Conservation (phyloP, 257 asterid species). For the Solanum arcanum region DNA sequence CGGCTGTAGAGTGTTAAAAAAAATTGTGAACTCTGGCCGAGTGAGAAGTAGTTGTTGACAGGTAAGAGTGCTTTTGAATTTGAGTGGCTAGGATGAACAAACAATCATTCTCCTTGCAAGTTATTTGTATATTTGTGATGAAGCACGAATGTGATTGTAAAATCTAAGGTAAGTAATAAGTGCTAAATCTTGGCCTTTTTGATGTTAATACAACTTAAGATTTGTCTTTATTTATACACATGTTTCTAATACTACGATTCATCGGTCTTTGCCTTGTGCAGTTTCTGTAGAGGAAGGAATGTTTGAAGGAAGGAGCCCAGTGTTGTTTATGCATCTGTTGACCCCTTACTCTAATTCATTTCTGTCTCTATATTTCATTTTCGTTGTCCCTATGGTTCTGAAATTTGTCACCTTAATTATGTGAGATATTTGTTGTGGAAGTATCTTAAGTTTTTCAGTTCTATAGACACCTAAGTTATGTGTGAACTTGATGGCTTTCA, state of each 20-base stretch:
- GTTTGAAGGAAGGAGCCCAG: neutral
- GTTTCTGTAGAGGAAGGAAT: neutral
- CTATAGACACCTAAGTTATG: neutral
- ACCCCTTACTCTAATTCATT: neutral
- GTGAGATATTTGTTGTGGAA: neutral
- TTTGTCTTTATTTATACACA: neutral
- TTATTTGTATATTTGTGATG: neutral
- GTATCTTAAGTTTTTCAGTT: neutral
- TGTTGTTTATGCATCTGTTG: neutral
- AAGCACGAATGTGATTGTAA: neutral
- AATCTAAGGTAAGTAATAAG: neutral
- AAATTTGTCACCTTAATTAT: neutral
- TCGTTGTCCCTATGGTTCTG: neutral
- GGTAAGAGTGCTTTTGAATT: neutral
- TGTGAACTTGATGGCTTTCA: neutral
- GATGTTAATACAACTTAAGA: neutral
- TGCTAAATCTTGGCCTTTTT: neutral
- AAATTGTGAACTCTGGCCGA: neutral
- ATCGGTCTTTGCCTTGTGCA: neutral
- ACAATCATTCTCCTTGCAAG: neutral
- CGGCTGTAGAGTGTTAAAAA: neutral
- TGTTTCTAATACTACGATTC: neutral
- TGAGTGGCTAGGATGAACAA: neutral
- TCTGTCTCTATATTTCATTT: neutral
- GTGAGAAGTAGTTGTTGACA: neutral